Base-by-base conservation (phyloP, 768 basidiomycete species). In the Hirschioporus abietinus region DNA sequence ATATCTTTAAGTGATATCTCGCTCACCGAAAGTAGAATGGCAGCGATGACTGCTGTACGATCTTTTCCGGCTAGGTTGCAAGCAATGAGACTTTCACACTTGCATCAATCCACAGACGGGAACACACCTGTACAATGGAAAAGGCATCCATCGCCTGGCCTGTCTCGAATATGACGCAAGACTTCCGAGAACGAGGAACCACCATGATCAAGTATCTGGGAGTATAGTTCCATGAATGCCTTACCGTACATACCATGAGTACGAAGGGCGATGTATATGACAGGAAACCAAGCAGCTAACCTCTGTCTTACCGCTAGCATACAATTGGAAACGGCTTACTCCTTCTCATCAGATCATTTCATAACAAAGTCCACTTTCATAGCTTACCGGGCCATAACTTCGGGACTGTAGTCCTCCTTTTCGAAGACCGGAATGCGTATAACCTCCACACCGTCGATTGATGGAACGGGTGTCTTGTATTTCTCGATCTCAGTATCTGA, bases 351-450 rank as follows among this genome's bases (percentile, higher is more conserved):
- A 30, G 30, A 30, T 30, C 30, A 2, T 30, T 30, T 10, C 23
- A 57, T 58, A 64, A 30, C 24, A 52, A 26, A 25, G 17, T 27
- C 35, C 18, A 15, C n/a, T 62, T 70, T 71, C 78, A 82, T 80
- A 78, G 87, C 90, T 78, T 78, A 92, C 91, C 85, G 89, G 71
- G 92, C 89, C 86, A 93, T 89, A 77, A 82, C 86, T 76, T 92
- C 89, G 24, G 91, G 91, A 73, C 90, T 92, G 75, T 93, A 93
- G 73, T 93, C 92, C 73, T 88, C 88, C 60, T 78, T 86, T 71
- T 83, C 78, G 68, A 84, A 85, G 7, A 93, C 89, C 0, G 92
- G 91, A 17, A 79, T 78, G 65, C 83, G 87, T 18, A 86, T 60
- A 64, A 92, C 74, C 42, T 85, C 80, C 25, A 92, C 81, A 7